A percentile compares a stretch with the other conserved stretches of the same genome.
Evolutionary conservation across 768 basidiomycete species (phyloP).

Genomic region (Clavaria fumosa): DNA sequence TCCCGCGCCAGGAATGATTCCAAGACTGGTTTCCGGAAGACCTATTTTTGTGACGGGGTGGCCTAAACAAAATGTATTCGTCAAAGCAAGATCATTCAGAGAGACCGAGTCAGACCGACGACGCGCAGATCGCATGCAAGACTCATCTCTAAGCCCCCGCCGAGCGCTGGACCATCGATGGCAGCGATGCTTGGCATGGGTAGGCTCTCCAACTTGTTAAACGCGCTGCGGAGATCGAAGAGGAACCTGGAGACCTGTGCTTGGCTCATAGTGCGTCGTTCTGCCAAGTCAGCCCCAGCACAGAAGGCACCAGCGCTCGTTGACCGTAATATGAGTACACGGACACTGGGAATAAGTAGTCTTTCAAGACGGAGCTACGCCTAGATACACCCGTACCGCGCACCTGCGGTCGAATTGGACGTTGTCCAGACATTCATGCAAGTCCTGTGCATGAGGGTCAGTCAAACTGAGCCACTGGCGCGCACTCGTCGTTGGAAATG

Average conservation of each 20-base stretch:
- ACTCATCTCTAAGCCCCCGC: constrained; percentile 81
- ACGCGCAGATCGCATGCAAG: constrained; percentile 85
- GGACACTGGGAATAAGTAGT: constrained; percentile 29
- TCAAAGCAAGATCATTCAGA: constrained; percentile 10
- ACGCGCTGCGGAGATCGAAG: constrained; percentile 48
- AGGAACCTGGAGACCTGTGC: constrained; percentile 67
- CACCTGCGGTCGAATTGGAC: constrained; percentile 56
- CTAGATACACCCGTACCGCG: background rate
- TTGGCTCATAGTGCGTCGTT: constrained; percentile 71
- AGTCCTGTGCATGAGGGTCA: constrained; percentile 32
- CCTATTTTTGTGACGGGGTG: constrained; percentile 70
- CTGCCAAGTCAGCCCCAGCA: constrained; percentile 79
- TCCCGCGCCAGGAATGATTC: constrained; percentile 84
- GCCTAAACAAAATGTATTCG: constrained; percentile 23
- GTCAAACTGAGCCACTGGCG: constrained; percentile 7
- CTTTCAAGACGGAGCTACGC: background rate
- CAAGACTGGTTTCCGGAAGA: constrained; percentile 62
- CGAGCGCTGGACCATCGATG: constrained; percentile 85
- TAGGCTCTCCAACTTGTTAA: constrained; percentile 64
- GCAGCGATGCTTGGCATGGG: constrained; percentile 86
- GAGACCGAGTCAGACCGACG: constrained; percentile 38
- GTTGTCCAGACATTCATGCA: constrained; percentile 50
- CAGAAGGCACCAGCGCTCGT: constrained; percentile 71
- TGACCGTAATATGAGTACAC: constrained; percentile 74
- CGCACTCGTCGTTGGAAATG: constrained; percentile 2